Percentiles rank a stretch among this genome's conserved stretches.
Evolutionary conservation across 441 rosid genomes (phyloP).

Genomic region (Erodium chrysanthum): DNA sequence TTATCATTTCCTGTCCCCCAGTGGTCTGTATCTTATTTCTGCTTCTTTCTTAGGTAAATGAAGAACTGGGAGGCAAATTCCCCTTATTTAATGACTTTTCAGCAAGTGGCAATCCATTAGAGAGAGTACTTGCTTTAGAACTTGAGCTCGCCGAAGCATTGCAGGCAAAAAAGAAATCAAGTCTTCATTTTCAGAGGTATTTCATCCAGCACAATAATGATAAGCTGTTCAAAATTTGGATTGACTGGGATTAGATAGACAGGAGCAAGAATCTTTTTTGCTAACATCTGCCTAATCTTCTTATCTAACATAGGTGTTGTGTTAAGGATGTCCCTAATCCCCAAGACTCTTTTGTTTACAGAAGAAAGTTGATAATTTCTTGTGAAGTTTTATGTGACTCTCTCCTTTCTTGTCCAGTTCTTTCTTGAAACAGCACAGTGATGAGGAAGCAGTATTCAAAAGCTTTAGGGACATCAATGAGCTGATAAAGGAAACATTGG

Average conservation of each 20-base stretch:
- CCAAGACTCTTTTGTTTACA: neutral
- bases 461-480: conserved; percentile 94
- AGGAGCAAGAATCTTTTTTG: neutral
- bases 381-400: conserved; percentile 1
- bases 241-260: neutral
- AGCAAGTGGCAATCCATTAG: conserved; percentile 57
- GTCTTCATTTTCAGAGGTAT: conserved; percentile 73
- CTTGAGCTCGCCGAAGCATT: conserved; percentile 85
- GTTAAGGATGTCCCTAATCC: neutral
- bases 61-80: conserved; percentile 69
- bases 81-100: conserved; percentile 52
- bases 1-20: conserved; percentile 5
- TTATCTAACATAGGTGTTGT: neutral
- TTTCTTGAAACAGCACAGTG: conserved; percentile 70
- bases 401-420: conserved; percentile 42
- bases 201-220: conserved; percentile 13
- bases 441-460: conserved; percentile 81
- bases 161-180: conserved; percentile 59
- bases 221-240: neutral
- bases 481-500: conserved; percentile 79
- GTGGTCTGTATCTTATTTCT: conserved; percentile 11
- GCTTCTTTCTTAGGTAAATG: conserved; percentile 53
- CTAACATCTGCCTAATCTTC: neutral
- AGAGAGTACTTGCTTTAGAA: conserved; percentile 90
- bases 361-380: neutral